Evolutionary conservation across 2,329 filamentous ascomycete species (phyloP).

Genomic region (Neofusicoccum parvum): DNA sequence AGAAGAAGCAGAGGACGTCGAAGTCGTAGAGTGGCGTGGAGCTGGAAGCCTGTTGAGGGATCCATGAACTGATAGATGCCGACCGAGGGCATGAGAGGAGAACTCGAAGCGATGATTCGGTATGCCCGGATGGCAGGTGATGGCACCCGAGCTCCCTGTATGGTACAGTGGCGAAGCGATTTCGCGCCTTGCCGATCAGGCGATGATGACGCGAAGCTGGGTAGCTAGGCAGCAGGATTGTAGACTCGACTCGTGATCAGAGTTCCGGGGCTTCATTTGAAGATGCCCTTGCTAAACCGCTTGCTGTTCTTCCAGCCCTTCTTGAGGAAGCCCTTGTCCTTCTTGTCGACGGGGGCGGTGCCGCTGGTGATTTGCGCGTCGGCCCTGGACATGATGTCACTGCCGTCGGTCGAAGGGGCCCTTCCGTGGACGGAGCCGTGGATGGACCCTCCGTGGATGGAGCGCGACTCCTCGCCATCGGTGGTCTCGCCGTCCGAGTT

Average conservation of each 20-base stretch:
- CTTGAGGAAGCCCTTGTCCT: conserved; percentile 36
- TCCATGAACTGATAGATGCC: neutral
- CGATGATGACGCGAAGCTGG: neutral
- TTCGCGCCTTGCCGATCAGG: neutral
- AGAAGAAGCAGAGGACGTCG: neutral
- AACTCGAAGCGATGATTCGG: neutral
- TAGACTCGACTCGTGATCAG: neutral
- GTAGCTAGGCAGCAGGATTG: conserved; percentile 1
- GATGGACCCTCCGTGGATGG: conserved; percentile 27
- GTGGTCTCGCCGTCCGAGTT: conserved; percentile 24
- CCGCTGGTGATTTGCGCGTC: conserved; percentile 25
- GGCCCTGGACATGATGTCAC: conserved; percentile 22
- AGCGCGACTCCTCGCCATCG: conserved; percentile 33
- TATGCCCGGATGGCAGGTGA: neutral
- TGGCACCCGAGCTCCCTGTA: conserved; percentile 2
- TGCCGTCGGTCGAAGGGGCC: conserved; percentile 32
- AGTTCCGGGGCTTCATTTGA: conserved; percentile 30
- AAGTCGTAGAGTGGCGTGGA: conserved; percentile 3
- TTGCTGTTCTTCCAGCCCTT: conserved; percentile 40
- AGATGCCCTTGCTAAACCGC: conserved; percentile 37
- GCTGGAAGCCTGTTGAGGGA: neutral
- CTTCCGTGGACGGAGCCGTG: neutral
- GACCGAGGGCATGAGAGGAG: neutral
- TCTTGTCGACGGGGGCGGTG: conserved; percentile 37
- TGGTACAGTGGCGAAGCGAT: conserved; percentile 2